These are phyloP conservation scores for Obelidium mucronatum DNA, from an alignment of 192 early-diverging fungal species.

Conservation along the genomic window DNA sequence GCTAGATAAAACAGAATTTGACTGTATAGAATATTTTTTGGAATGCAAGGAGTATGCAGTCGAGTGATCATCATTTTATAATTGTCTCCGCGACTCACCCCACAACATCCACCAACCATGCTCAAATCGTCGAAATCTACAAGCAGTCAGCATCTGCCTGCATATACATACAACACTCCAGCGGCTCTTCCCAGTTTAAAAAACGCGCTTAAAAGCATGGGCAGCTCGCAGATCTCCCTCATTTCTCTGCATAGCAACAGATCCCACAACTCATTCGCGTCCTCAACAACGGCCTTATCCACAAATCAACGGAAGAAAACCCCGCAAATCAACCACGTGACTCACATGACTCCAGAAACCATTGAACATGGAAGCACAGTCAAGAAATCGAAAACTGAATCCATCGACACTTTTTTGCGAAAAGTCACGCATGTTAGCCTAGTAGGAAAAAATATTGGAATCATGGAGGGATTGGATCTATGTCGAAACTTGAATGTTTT, in stretches of 20 bases:
- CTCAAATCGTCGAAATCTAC: conserved; percentile 22
- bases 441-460: conserved; percentile 46
- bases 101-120: neutral
- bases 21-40: no score
- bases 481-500: conserved; percentile 54
- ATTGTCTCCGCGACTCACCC: no score
- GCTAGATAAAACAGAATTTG: no score
- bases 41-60: no score
- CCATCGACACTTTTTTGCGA: conserved; percentile 48
- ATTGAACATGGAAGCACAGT: conserved; percentile 51
- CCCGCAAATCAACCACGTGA: neutral
- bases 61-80: no score
- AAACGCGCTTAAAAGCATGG: conserved; percentile 16
- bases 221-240: conserved; percentile 1
- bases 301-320: neutral
- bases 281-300: neutral
- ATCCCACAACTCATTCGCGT: neutral
- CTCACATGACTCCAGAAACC: conserved; percentile 42
- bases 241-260: conserved; percentile 1
- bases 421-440: conserved; percentile 56
- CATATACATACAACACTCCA: conserved; percentile 7
- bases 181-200: conserved; percentile 19
- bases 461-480: conserved; percentile 51
- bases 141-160: conserved; percentile 5
- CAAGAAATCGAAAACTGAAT: conserved; percentile 45